A percentile compares a stretch with the other conserved stretches of the same genome.
Evolutionary conservation across 345 rosid species (phyloP).

Genomic region (Arabidopsis arenosa): DNA sequence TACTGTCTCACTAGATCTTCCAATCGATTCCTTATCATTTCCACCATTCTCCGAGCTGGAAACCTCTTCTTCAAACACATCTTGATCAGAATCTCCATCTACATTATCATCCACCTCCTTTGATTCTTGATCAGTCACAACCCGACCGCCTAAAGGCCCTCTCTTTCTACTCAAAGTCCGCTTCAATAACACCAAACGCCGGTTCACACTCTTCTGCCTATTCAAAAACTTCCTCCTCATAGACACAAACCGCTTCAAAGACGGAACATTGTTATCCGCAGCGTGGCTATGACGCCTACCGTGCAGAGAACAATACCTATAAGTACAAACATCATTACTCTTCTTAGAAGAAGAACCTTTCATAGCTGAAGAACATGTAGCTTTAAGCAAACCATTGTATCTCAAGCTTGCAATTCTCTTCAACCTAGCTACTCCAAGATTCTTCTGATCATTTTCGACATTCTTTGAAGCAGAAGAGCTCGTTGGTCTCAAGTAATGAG

Average conservation of each 20-base stretch:
- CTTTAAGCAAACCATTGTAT: constrained; percentile 49
- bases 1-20: constrained; percentile 13
- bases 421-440: constrained; percentile 44
- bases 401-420: constrained; percentile 60
- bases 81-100: constrained; percentile 34
- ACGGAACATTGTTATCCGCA: constrained; percentile 42
- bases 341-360: constrained; percentile 66
- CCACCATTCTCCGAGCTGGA: constrained; percentile 25
- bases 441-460: constrained; percentile 36
- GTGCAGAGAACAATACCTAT: constrained; percentile 90
- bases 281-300: constrained; percentile 59
- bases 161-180: constrained; percentile 46
- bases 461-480: constrained; percentile 46
- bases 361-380: constrained; percentile 86
- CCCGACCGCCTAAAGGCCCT: constrained; percentile 36
- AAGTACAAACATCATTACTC: constrained; percentile 55
- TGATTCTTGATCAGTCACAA: constrained; percentile 35
- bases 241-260: constrained; percentile 66
- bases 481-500: constrained; percentile 47
- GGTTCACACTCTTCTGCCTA: constrained; percentile 58
- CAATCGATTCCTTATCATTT: constrained; percentile 14
- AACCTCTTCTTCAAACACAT: constrained; percentile 29
- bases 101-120: constrained; percentile 28
- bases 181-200: constrained; percentile 45
- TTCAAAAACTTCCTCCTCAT: constrained; percentile 59